Percentiles rank a stretch among this genome's conserved stretches.
Conservation (phyloP, 2,329 filamentous ascomycete species). For the Trichoderma asperellum region DNA sequence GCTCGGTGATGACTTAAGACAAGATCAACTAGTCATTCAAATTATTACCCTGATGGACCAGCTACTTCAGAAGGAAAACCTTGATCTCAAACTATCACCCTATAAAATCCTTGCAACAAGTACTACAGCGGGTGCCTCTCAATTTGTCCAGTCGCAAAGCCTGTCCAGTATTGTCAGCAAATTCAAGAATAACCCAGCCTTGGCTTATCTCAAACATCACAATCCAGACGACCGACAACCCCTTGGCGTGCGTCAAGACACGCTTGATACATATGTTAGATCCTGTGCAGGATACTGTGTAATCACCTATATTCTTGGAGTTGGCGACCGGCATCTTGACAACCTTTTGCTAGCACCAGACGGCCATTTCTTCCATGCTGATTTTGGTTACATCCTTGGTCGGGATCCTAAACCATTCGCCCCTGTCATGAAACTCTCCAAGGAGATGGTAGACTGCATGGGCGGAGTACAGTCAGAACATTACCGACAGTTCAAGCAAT, state of each 20-base stretch:
- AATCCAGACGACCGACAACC: constrained; percentile 84
- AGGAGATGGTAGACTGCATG: constrained; percentile 99
- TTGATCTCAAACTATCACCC: constrained; percentile 91
- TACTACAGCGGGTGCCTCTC: constrained; percentile 84
- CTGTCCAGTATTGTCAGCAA: constrained; percentile 83
- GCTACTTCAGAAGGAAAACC: constrained; percentile 90
- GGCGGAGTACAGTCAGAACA: constrained; percentile 80
- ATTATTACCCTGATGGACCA: constrained; percentile 99
- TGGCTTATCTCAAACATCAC: constrained; percentile 84
- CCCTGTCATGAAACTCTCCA: constrained; percentile 93
- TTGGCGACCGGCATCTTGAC: constrained; percentile 93
- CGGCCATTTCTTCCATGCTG: constrained; percentile 96
- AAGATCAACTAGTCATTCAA: constrained; percentile 94
- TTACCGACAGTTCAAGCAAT: constrained; percentile 89
- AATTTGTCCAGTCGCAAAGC: constrained; percentile 86
- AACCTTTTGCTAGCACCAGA: constrained; percentile 90
- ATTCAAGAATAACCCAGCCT: constrained; percentile 72
- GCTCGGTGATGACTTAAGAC: constrained; percentile 90
- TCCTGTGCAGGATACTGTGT: constrained; percentile 98
- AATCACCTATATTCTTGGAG: constrained; percentile 95
- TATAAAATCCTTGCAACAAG: constrained; percentile 97
- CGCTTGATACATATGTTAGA: constrained; percentile 92
- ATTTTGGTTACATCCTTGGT: constrained; percentile 97
- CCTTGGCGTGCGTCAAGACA: constrained; percentile 85
- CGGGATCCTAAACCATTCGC: constrained; percentile 97